Evolutionary conservation across 2,329 filamentous ascomycete species (phyloP).

Genomic region (Purpureocillium lavendulum): DNA sequence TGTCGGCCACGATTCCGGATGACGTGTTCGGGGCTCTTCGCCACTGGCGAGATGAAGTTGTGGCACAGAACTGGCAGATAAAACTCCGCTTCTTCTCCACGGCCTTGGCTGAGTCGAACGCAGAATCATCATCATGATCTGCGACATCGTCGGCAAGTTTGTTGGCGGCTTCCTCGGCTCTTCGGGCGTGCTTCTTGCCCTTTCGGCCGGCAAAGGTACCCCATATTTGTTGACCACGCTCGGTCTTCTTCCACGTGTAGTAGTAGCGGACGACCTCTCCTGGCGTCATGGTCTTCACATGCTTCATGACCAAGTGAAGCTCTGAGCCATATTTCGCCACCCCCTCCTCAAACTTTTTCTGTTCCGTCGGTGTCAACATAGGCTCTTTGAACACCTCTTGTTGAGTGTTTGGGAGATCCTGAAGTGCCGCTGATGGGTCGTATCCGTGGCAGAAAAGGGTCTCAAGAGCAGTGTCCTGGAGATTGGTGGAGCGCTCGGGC

Average conservation of each 20-base stretch:
- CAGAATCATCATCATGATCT: conserved; percentile 87
- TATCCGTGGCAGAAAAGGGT: conserved; percentile 66
- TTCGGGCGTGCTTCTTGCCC: conserved; percentile 79
- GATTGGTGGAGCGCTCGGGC: conserved; percentile 70
- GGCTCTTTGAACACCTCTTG: conserved; percentile 77
- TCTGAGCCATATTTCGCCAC: conserved; percentile 89
- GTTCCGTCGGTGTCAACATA: conserved; percentile 65
- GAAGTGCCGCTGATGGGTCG: conserved; percentile 61
- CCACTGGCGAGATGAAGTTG: conserved; percentile 79
- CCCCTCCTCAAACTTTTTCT: conserved; percentile 87
- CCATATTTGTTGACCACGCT: conserved; percentile 80
- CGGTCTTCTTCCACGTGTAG: conserved; percentile 96
- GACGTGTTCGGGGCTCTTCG: conserved; percentile 74
- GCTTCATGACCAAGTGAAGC: conserved; percentile 70
- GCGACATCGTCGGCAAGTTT: conserved; percentile 90
- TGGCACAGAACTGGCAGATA: conserved; percentile 87
- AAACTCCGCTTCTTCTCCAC: conserved; percentile 71
- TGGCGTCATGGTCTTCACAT: conserved; percentile 75
- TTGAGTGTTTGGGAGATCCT: conserved; percentile 59
- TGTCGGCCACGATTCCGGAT: conserved; percentile 61
- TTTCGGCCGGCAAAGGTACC: conserved; percentile 80
- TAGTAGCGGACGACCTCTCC: conserved; percentile 85
- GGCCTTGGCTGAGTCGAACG: conserved; percentile 87
- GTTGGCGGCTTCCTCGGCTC: conserved; percentile 58
- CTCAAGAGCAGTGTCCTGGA: conserved; percentile 74